Evolutionary conservation across 441 rosid genomes (phyloP).

Genomic region (Gossypium lobatum): DNA sequence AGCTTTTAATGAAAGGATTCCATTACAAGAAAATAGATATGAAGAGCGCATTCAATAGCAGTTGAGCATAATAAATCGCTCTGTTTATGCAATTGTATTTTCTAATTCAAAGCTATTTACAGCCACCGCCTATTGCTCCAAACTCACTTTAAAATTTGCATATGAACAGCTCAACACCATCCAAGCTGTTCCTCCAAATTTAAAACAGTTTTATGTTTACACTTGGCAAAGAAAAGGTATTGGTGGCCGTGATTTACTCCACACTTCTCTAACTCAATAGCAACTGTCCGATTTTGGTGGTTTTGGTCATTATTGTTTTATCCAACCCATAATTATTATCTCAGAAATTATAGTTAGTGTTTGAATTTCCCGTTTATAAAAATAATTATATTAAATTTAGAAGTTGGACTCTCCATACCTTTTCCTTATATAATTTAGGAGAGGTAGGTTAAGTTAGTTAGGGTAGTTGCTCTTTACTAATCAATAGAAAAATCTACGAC

Average conservation of each 20-base stretch:
- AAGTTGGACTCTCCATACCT: too few relatives aligned
- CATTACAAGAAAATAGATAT: background rate
- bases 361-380: too few relatives aligned
- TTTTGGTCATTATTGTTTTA: background rate
- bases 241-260: background rate
- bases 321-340: background rate
- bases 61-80: background rate
- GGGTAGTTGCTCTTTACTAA: constrained; percentile 23
- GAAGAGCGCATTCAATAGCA: background rate
- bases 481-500: too few relatives aligned
- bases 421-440: too few relatives aligned
- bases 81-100: background rate
- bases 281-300: background rate
- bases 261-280: background rate
- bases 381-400: too few relatives aligned
- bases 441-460: constrained; percentile 20
- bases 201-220: background rate
- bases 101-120: too few relatives aligned
- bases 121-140: background rate
- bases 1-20: background rate
- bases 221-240: background rate
- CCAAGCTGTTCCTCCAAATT: background rate
- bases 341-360: too few relatives aligned
- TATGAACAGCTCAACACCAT: background rate
- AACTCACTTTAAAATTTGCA: background rate